phyloP scores from a whole-genome alignment of 805 yeast genomes.

The Saturnispora zaruensis region DNA sequence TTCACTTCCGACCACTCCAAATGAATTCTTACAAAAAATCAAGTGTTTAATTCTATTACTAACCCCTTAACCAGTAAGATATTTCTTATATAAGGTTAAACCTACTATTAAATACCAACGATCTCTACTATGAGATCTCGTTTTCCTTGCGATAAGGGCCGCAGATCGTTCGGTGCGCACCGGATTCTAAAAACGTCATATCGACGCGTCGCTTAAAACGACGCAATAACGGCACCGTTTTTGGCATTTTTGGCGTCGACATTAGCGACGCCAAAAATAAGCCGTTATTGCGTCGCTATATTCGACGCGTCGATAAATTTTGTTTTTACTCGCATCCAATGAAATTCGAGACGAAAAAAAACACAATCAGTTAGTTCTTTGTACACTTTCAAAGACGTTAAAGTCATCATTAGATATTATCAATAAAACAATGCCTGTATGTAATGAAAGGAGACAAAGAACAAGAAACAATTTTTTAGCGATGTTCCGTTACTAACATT shows the following conservation, averaged over 20 bases:
- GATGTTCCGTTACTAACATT: conserved; percentile 10
- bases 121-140: neutral
- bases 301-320: neutral
- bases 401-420: neutral
- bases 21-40: too few relatives aligned
- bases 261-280: too few relatives aligned
- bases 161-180: neutral
- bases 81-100: too few relatives aligned
- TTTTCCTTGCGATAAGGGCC: neutral
- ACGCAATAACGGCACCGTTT: neutral
- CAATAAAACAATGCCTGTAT: conserved; percentile 12
- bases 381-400: neutral
- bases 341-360: neutral
- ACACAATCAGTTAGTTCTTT: neutral
- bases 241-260: neutral
- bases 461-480: neutral
- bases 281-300: neutral
- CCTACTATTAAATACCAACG: too few relatives aligned
- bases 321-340: conserved; percentile 1
- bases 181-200: neutral
- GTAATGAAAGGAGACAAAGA: neutral
- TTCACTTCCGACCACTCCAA: too few relatives aligned
- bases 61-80: too few relatives aligned
- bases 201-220: neutral
- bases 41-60: too few relatives aligned